Evolutionary conservation across 2,329 filamentous ascomycete genomes (phyloP), one percentile per base, ranked within the genome.

Genomic region (Coniochaeta sp.): DNA sequence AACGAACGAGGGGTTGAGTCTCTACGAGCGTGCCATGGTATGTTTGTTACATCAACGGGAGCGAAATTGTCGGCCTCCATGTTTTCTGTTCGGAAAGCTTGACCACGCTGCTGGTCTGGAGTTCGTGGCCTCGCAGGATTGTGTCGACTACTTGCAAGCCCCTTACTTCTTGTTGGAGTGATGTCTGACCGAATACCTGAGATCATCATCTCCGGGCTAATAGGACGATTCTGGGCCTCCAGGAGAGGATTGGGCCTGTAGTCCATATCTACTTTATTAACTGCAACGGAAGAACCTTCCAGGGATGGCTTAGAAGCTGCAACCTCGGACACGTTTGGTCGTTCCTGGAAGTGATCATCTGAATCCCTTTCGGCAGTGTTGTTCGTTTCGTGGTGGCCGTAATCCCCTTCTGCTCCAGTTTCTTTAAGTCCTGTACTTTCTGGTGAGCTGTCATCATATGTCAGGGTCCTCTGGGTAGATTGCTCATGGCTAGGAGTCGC

Each of bases 1-100:
- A 71, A 50, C 1, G 74, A 77, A 52, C 67, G 66, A 0, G 74
- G 72, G 1, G 71, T 69, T 19, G 71, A 73, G 24, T 69, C 69
- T 19, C 65, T 65, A 14, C 69, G 67, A 3, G 62, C 65, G 50
- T 70, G 67, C 72, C 71, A 75, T 0, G 71, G 60, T 0, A 68
- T 57, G 59, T 74, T 65, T 6, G 72, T 72, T n/a, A 71, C 69
- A 56, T 74, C 70, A 9, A 68, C 47, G 6, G 47, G 47, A 3
- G 36, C 58, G 17, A 62, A 61, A 65, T 68, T 67, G 64, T 62
- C 65, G 17, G 24, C 31, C 14, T 8, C 14, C 47, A 31, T 52
- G 14, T 52, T 1, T 7, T 26, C 47, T 14, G 9, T 12, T 22
- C 14, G 9, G 22, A 31, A 52, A 8, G 24, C 6, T 17, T 52